Percentiles rank a stretch among this genome's conserved stretches.
These are phyloP conservation scores for Salix arbutifolia DNA, from an alignment of 345 rosid genomes.

Conservation along the genomic window DNA sequence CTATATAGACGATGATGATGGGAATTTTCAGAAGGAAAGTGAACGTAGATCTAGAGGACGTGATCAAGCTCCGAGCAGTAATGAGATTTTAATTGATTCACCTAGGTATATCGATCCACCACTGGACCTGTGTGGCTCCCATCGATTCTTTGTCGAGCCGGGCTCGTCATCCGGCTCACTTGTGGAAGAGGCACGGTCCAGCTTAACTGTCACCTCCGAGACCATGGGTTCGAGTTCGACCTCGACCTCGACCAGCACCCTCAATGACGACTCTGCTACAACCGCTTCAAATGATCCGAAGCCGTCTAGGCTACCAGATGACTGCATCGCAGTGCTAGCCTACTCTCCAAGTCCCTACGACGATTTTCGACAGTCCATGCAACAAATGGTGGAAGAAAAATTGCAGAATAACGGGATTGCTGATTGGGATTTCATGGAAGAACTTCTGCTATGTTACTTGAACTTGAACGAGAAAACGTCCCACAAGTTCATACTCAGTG, in stretches of 20 bases:
- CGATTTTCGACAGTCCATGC: slow-evolving; percentile 74
- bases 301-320: slow-evolving; percentile 35
- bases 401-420: slow-evolving; percentile 24
- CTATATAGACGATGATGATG: slow-evolving; percentile 41
- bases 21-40: neutral
- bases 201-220: slow-evolving; percentile 25
- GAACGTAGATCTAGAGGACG: slow-evolving; percentile 1
- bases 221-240: slow-evolving; percentile 29
- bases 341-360: slow-evolving; percentile 46
- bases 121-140: slow-evolving; percentile 30
- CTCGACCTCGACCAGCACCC: slow-evolving; percentile 8
- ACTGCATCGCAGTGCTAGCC: slow-evolving; percentile 56
- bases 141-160: slow-evolving; percentile 41
- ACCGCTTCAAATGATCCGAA: neutral
- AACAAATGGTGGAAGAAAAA: slow-evolving; percentile 63
- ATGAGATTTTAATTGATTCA: slow-evolving; percentile 27
- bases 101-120: slow-evolving; percentile 34
- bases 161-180: slow-evolving; percentile 49
- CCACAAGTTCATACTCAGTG: slow-evolving; percentile 62
- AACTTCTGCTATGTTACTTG: slow-evolving; percentile 68
- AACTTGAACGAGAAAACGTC: slow-evolving; percentile 67
- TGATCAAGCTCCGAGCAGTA: neutral
- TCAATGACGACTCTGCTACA: neutral
- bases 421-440: slow-evolving; percentile 89
- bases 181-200: slow-evolving; percentile 44